Percentiles rank a stretch among this genome's conserved stretches.
Conservation (phyloP, 2,329 filamentous ascomycete genomes). For the Colletotrichum sp. region DNA sequence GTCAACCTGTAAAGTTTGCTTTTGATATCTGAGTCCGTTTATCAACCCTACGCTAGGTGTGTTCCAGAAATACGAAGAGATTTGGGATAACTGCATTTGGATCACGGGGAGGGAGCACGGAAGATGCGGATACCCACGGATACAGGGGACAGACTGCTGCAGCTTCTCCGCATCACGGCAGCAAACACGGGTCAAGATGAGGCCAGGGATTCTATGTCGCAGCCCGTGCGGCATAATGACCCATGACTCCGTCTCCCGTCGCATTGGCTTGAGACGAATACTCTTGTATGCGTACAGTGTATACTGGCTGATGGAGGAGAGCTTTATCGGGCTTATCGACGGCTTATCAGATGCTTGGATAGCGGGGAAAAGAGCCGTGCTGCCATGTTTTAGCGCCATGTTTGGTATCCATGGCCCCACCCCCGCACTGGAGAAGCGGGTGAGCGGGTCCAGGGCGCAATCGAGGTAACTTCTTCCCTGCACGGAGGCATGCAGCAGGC, state of each 20-base stretch:
- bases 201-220: neutral
- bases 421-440: constrained; percentile 15
- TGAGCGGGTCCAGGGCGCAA: neutral
- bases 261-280: neutral
- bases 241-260: neutral
- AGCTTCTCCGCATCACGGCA: constrained; percentile 1
- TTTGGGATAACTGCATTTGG: neutral
- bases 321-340: constrained; percentile 11
- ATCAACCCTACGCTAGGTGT: neutral
- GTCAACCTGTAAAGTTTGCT: neutral
- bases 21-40: neutral
- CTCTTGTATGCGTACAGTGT: neutral
- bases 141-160: neutral
- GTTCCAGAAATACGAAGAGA: neutral
- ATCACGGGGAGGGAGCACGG: neutral
- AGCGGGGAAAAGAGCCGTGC: neutral
- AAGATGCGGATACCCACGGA: neutral
- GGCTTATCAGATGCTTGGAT: neutral
- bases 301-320: neutral
- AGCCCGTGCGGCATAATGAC: neutral
- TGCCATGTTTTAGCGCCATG: constrained; percentile 10
- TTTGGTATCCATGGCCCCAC: constrained; percentile 7
- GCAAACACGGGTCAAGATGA: neutral
- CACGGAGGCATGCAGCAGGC: constrained; percentile 12
- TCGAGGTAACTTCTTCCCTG: constrained; percentile 8